Evolutionary conservation across 2,329 filamentous ascomycete genomes (phyloP).

Genomic region (Aquanectria penicillioides): DNA sequence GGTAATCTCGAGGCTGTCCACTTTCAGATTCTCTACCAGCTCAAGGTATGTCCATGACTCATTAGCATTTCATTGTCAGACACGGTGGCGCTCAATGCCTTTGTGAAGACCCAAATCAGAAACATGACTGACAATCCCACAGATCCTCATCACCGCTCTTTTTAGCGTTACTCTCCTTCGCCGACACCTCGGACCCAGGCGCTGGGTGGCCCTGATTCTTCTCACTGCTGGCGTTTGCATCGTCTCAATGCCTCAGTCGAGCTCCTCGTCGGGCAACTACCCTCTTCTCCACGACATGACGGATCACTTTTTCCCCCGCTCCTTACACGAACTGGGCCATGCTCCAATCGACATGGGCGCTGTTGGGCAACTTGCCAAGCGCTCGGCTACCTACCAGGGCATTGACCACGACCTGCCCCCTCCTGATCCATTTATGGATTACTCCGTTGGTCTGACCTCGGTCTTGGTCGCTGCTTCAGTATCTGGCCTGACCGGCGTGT

Average conservation of each 20-base stretch:
- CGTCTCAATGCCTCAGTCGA: slow-evolving; percentile 78
- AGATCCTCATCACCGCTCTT: slow-evolving; percentile 87
- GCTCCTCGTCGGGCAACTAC: slow-evolving; percentile 61
- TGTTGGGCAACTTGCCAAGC: slow-evolving; percentile 48
- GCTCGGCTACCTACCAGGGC: slow-evolving; percentile 89
- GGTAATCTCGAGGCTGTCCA: slow-evolving; percentile 92
- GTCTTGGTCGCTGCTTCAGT: slow-evolving; percentile 81
- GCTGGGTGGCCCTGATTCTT: slow-evolving; percentile 83
- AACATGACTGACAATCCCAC: slow-evolving; percentile 4
- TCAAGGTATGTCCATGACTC: slow-evolving; percentile 71
- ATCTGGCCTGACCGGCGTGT: slow-evolving; percentile 86
- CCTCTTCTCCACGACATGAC: slow-evolving; percentile 69
- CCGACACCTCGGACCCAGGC: slow-evolving; percentile 73
- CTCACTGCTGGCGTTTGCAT: slow-evolving; percentile 85
- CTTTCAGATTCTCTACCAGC: slow-evolving; percentile 92
- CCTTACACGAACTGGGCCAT: slow-evolving; percentile 79
- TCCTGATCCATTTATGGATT: slow-evolving; percentile 72
- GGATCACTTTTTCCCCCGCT: slow-evolving; percentile 79
- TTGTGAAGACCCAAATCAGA: background rate
- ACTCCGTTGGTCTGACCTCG: slow-evolving; percentile 79
- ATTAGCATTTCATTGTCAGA: background rate
- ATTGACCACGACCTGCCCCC: slow-evolving; percentile 71
- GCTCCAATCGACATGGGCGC: slow-evolving; percentile 36
- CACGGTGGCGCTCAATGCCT: background rate
- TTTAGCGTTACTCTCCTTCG: slow-evolving; percentile 85